phyloP scores from a whole-genome alignment of 192 early-diverging fungal species.

The Diversispora eburnea region DNA sequence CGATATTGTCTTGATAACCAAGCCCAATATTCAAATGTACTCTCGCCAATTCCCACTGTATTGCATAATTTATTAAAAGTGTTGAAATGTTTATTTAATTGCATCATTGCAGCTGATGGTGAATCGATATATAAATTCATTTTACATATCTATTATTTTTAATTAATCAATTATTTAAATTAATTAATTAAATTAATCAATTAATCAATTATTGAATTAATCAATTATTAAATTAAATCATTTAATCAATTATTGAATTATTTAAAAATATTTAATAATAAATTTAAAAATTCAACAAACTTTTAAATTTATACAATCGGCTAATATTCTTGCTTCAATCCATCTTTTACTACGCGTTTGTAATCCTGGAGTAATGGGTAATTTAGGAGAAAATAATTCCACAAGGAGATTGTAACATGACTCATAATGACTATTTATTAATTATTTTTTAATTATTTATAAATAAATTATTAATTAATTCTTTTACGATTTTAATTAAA shows the following conservation, averaged over 20 bases:
- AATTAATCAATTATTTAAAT: too few species aligned
- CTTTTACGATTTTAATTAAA: not conserved
- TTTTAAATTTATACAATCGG: constrained; percentile 74
- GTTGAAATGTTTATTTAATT: constrained; percentile 66
- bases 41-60: constrained; percentile 61
- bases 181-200: too few species aligned
- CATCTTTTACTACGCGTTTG: constrained; percentile 58
- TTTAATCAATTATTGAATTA: too few species aligned
- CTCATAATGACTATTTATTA: constrained; percentile 57
- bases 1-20: constrained; percentile 81
- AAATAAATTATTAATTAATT: not conserved
- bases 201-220: not conserved
- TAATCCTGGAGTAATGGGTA: constrained; percentile 47
- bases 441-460: too few species aligned
- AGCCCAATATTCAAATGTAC: constrained; percentile 83
- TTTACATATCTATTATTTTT: constrained; percentile 63
- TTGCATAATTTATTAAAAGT: constrained; percentile 57
- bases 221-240: too few species aligned
- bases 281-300: constrained; percentile 33
- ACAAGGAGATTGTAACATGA: constrained; percentile 62
- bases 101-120: constrained; percentile 63
- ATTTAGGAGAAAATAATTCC: constrained; percentile 59
- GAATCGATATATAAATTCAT: constrained; percentile 66
- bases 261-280: not conserved
- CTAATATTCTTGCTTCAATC: constrained; percentile 67